A percentile compares a stretch with the other conserved stretches of the same genome.
Conservation (phyloP, 768 basidiomycete genomes). For the Cytidiella melzeri region DNA sequence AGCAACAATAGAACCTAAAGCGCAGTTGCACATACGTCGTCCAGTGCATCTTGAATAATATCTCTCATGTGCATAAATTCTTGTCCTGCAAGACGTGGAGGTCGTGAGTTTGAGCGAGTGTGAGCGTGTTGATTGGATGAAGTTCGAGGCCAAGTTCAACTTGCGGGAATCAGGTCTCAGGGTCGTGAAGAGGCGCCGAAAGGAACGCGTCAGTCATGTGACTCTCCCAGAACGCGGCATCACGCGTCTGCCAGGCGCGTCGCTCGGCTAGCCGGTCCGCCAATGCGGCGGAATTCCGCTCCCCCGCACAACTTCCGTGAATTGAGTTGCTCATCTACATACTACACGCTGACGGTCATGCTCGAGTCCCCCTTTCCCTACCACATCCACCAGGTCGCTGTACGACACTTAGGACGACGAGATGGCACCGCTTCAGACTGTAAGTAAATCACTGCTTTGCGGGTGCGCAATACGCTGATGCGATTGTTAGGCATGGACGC, state of each 20-base stretch:
- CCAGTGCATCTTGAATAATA: slow-evolving; percentile 54
- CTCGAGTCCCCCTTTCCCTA: slow-evolving; percentile 7
- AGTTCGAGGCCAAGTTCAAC: slow-evolving; percentile 2
- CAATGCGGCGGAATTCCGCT: slow-evolving; percentile 12
- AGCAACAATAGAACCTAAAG: too few relatives aligned
- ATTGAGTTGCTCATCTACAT: background rate
- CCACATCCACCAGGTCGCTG: slow-evolving; percentile 8
- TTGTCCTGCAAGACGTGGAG: slow-evolving; percentile 1
- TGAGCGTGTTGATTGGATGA: background rate
- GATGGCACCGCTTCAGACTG: slow-evolving; percentile 58
- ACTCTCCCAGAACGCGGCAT: slow-evolving; percentile 26
- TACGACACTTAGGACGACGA: background rate
- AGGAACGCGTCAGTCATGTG: background rate
- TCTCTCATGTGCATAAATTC: slow-evolving; percentile 30
- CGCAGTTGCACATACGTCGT: slow-evolving; percentile 50
- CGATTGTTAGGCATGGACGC: slow-evolving; percentile 57
- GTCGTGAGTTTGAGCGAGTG: background rate
- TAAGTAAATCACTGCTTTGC: slow-evolving; percentile 23
- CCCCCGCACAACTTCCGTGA: slow-evolving; percentile 17
- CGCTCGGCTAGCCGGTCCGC: background rate
- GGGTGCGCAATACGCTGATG: background rate
- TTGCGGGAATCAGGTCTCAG: background rate
- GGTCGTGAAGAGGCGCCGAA: too few relatives aligned
- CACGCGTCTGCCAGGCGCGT: background rate
- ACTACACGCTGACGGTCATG: background rate